Percentiles rank a stretch among this genome's conserved stretches.
Conservation (phyloP, 1,139 yeast genomes). For the Candida glucosophila region DNA sequence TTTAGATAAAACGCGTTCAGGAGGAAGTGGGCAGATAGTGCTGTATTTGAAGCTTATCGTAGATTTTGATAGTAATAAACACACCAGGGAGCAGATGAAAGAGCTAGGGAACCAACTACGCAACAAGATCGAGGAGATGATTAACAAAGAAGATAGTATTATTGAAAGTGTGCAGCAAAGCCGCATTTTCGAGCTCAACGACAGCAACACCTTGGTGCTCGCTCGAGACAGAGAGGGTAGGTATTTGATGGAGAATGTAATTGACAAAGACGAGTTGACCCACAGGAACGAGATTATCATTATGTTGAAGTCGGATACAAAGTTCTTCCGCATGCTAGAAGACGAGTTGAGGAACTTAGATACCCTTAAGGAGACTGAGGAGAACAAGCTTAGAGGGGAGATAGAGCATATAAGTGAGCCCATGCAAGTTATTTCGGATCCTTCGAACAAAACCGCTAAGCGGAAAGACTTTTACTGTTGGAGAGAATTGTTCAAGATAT, state of each 20-base stretch:
- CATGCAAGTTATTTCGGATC: slow-evolving; percentile 31
- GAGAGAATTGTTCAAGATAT: slow-evolving; percentile 59
- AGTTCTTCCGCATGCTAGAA: slow-evolving; percentile 52
- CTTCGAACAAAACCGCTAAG: slow-evolving; percentile 21
- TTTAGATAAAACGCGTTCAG: slow-evolving; percentile 20
- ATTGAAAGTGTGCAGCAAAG: slow-evolving; percentile 6
- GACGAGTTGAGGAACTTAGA: slow-evolving; percentile 47
- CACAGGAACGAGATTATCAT: slow-evolving; percentile 23
- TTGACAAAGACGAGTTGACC: not conserved
- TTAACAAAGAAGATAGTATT: slow-evolving; percentile 11
- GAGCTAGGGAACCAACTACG: slow-evolving; percentile 25
- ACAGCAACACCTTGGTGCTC: slow-evolving; percentile 7
- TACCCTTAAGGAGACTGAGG: slow-evolving; percentile 35
- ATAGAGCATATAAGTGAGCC: slow-evolving; percentile 35
- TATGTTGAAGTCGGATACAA: slow-evolving; percentile 33
- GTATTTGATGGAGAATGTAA: slow-evolving; percentile 3
- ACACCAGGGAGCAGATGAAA: slow-evolving; percentile 29
- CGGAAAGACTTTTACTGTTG: slow-evolving; percentile 58
- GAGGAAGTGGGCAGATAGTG: slow-evolving; percentile 14
- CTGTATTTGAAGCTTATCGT: slow-evolving; percentile 33
- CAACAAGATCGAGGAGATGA: slow-evolving; percentile 21
- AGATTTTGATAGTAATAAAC: slow-evolving; percentile 22
- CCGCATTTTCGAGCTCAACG: slow-evolving; percentile 10
- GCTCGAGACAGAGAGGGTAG: slow-evolving; percentile 6
- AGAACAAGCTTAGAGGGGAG: slow-evolving; percentile 31